phyloP scores from a whole-genome alignment of 345 rosid genomes.

The Hibiscus syriacus region DNA sequence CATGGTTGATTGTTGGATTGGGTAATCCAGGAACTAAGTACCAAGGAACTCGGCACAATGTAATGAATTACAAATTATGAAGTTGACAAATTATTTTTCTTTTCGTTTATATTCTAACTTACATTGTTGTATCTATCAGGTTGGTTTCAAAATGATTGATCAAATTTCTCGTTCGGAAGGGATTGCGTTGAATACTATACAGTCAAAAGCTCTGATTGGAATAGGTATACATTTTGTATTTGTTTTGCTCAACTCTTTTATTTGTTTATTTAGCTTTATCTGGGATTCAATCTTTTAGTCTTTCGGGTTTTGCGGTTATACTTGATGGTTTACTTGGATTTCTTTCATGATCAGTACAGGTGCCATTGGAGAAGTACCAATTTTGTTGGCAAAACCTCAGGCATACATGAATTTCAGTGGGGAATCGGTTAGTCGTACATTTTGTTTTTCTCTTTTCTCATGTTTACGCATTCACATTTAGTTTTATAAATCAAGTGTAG shows the following conservation, averaged over 20 bases:
- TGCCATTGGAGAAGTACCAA: slow-evolving; percentile 82
- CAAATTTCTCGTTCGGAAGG: slow-evolving; percentile 48
- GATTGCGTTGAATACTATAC: slow-evolving; percentile 67
- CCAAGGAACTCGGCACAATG: slow-evolving; percentile 93
- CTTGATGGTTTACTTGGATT: slow-evolving; percentile 30
- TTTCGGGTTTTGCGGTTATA: not conserved
- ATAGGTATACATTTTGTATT: slow-evolving; percentile 50
- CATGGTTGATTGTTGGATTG: slow-evolving; percentile 90
- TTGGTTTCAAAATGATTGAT: slow-evolving; percentile 93
- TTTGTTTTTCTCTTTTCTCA: not conserved
- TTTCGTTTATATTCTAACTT: slow-evolving; percentile 7
- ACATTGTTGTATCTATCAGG: slow-evolving; percentile 31
- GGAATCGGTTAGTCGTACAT: slow-evolving; percentile 53
- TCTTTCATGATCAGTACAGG: slow-evolving; percentile 54
- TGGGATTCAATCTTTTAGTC: not conserved
- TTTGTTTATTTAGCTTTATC: too few species aligned
- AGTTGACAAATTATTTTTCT: not conserved
- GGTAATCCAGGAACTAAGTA: slow-evolving; percentile 93
- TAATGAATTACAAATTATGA: slow-evolving; percentile 18
- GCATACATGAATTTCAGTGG: slow-evolving; percentile 94
- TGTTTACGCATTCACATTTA: not conserved
- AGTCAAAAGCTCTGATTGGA: slow-evolving; percentile 81
- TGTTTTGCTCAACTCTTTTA: slow-evolving; percentile 6
- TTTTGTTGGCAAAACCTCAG: slow-evolving; percentile 85
- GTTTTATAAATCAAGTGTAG: too few species aligned